A percentile compares a stretch with the other conserved stretches of the same genome.
These are phyloP conservation scores for Thielaviopsis cerberus DNA, from an alignment of 2,329 filamentous ascomycete species.

Conservation along the genomic window DNA sequence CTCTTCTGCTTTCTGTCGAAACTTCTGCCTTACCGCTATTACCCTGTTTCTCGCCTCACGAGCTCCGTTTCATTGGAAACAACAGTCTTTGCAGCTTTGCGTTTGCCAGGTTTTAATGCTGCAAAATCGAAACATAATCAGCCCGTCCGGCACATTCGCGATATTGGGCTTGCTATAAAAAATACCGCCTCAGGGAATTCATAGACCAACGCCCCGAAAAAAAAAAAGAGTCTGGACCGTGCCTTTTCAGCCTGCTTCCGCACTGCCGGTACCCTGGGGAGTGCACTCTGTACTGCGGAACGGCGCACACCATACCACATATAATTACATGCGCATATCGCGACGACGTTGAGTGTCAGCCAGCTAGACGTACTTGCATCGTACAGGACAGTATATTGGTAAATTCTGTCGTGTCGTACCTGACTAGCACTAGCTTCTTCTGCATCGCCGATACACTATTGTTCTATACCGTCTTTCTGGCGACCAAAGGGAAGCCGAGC, in stretches of 20 bases:
- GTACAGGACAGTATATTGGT: neutral
- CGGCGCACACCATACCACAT: neutral
- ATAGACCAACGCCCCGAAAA: neutral
- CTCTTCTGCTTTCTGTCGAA: neutral
- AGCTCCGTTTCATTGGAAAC: neutral
- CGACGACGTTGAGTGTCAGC: neutral
- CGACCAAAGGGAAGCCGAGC: neutral
- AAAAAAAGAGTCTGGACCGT: neutral
- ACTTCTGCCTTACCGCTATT: too few relatives aligned
- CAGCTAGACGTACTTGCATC: neutral
- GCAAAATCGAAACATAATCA: neutral
- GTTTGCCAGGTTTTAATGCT: neutral
- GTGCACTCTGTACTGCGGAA: neutral
- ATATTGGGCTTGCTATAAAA: neutral
- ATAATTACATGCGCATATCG: neutral
- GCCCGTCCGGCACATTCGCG: neutral
- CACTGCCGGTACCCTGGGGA: constrained; percentile 3
- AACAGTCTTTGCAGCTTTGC: neutral
- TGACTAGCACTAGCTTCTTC: neutral
- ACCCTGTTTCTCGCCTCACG: too few relatives aligned
- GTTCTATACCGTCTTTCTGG: neutral
- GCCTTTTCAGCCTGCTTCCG: neutral
- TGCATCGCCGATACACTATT: neutral
- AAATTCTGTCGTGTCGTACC: neutral
- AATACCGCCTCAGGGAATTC: neutral